phyloP scores from a whole-genome alignment of 2,329 filamentous ascomycete species.

The Plenodomus biglobosus region DNA sequence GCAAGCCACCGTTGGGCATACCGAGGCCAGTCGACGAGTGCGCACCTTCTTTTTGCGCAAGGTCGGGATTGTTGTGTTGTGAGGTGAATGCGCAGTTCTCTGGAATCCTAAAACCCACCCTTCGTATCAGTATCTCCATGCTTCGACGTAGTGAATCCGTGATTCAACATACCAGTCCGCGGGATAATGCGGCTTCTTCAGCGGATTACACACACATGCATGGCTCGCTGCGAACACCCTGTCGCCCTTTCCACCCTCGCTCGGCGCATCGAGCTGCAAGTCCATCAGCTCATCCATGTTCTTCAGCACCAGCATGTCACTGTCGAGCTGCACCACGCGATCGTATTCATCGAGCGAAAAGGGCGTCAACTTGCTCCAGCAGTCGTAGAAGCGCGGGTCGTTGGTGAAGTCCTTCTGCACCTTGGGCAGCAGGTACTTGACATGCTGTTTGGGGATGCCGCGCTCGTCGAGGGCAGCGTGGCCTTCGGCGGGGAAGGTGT shows the following conservation, averaged over 20 bases:
- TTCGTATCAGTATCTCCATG: background rate
- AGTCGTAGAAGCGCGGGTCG: constrained; percentile 85
- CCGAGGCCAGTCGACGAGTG: constrained; percentile 54
- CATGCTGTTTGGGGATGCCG: constrained; percentile 67
- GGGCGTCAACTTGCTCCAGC: constrained; percentile 82
- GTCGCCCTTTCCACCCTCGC: constrained; percentile 55
- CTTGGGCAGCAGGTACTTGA: constrained; percentile 72
- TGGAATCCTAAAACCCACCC: constrained; percentile 45
- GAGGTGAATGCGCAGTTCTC: constrained; percentile 64
- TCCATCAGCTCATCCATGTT: constrained; percentile 96
- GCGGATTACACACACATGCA: constrained; percentile 83
- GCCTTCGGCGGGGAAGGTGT: constrained; percentile 69
- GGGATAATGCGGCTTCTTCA: constrained; percentile 78
- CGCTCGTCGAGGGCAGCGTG: constrained; percentile 69
- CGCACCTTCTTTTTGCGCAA: constrained; percentile 57
- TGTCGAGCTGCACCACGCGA: constrained; percentile 80
- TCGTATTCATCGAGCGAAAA: constrained; percentile 77
- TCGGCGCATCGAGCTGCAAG: constrained; percentile 66
- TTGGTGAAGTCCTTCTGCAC: constrained; percentile 67
- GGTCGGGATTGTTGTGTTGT: constrained; percentile 55
- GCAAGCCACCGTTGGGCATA: constrained; percentile 63
- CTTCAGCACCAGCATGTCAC: constrained; percentile 78
- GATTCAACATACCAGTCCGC: constrained; percentile 63
- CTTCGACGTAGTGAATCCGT: too few species aligned
- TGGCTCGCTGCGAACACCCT: constrained; percentile 80